Evolutionary conservation across 1,284 basidiomycete species (phyloP).

Genomic region (Neonothopanus nambi): DNA sequence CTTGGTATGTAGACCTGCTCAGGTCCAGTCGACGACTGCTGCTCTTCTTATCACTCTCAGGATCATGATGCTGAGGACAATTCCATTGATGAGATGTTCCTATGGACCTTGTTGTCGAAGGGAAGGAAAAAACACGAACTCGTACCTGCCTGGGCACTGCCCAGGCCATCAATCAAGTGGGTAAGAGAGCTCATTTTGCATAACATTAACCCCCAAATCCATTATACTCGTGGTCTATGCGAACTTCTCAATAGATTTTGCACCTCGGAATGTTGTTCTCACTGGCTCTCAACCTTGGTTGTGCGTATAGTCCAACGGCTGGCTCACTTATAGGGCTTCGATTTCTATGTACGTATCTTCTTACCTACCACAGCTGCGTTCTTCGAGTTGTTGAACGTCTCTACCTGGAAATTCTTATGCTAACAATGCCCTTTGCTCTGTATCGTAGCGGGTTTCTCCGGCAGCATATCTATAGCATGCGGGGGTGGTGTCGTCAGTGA

Average conservation of each 20-base stretch:
- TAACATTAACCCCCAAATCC: not conserved
- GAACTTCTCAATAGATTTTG: conserved; percentile 39
- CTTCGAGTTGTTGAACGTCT: too few species aligned
- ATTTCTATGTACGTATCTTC: conserved; percentile 46
- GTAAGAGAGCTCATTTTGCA: too few species aligned
- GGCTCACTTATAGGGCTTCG: conserved; percentile 52
- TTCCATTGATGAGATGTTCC: too few species aligned
- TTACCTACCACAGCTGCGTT: not conserved
- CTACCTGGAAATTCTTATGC: not conserved
- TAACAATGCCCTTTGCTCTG: not conserved
- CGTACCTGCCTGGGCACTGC: too few species aligned
- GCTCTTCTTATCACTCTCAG: too few species aligned
- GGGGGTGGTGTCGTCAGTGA: conserved; percentile 51
- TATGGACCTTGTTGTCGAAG: too few species aligned
- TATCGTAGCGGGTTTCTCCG: conserved; percentile 42
- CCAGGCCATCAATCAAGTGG: too few species aligned
- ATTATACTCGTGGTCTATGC: conserved; percentile 14
- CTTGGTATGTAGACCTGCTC: too few species aligned
- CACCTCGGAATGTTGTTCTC: conserved; percentile 57
- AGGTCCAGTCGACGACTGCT: too few species aligned
- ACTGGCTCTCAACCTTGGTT: conserved; percentile 56
- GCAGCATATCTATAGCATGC: conserved; percentile 46
- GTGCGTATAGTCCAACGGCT: conserved; percentile 50
- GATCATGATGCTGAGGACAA: too few species aligned
- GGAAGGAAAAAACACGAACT: too few species aligned